Evolutionary conservation across 177 flowering plant species (phyloP).

Genomic region (Telopea speciosissima): DNA sequence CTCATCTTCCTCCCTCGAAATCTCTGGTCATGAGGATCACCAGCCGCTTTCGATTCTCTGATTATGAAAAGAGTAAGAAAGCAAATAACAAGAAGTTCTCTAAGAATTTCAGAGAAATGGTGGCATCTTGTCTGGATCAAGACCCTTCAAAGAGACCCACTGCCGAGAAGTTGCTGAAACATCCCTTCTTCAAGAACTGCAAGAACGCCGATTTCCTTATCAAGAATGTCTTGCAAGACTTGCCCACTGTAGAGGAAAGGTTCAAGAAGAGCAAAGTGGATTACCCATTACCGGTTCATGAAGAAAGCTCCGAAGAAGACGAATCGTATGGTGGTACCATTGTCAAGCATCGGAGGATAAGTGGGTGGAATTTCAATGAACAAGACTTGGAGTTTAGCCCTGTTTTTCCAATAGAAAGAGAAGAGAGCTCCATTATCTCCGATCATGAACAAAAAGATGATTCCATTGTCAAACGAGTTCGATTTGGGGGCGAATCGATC

Average conservation of each 20-base stretch:
- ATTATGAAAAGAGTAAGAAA: conserved; percentile 32
- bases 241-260: conserved; percentile 68
- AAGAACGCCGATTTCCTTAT: conserved; percentile 49
- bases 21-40: conserved; percentile 66
- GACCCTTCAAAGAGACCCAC: conserved; percentile 70
- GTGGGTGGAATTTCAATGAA: conserved; percentile 73
- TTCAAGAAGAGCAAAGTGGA: conserved; percentile 23
- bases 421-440: not conserved
- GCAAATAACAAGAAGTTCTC: conserved; percentile 51
- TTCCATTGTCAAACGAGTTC: conserved; percentile 14
- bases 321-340: not conserved
- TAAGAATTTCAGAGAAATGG: conserved; percentile 68
- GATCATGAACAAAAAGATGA: conserved; percentile 10
- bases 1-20: conserved; percentile 71
- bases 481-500: conserved; percentile 19
- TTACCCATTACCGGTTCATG: conserved; percentile 4
- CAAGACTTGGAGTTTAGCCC: conserved; percentile 45
- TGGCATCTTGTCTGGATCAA: conserved; percentile 59
- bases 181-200: conserved; percentile 68
- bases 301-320: conserved; percentile 23
- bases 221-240: conserved; percentile 48
- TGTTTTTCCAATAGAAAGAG: conserved; percentile 32
- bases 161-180: conserved; percentile 66
- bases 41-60: conserved; percentile 49
- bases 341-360: conserved; percentile 48